phyloP scores from a whole-genome alignment of 306 rosid species.

The Arachis stenosperma region DNA sequence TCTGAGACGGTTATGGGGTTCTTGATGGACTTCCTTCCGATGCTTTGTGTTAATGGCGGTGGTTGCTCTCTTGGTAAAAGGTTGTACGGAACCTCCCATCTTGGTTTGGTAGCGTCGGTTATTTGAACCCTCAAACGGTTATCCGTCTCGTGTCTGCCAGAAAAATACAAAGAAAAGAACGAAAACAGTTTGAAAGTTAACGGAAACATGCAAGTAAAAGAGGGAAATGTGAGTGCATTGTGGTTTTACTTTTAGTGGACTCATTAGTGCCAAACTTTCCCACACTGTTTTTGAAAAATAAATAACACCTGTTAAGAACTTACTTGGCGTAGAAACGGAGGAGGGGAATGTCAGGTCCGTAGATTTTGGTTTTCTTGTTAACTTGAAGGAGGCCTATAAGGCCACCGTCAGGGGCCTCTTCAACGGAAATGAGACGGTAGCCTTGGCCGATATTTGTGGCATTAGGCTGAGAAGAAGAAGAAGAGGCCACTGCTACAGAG shows the following conservation, averaged over 20 bases:
- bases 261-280: too few species aligned
- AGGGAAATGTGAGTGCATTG: not conserved
- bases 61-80: constrained; percentile 79
- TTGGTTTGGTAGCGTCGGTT: constrained; percentile 72
- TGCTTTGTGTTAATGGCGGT: constrained; percentile 52
- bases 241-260: not conserved
- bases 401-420: constrained; percentile 71
- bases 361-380: constrained; percentile 56
- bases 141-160: constrained; percentile 72
- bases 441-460: constrained; percentile 73
- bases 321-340: constrained; percentile 83
- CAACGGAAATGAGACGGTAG: constrained; percentile 75
- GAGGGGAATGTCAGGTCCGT: constrained; percentile 80
- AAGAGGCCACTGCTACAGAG: constrained; percentile 16
- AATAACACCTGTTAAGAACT: not conserved
- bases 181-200: not conserved
- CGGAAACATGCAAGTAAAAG: not conserved
- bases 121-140: constrained; percentile 89
- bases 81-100: constrained; percentile 95
- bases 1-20: constrained; percentile 54
- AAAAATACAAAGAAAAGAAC: not conserved
- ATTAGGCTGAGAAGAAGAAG: constrained; percentile 39
- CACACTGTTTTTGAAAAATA: too few species aligned
- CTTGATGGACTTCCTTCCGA: constrained; percentile 45
- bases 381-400: constrained; percentile 70